Evolutionary conservation across 139 green algal genomes (phyloP).

Genomic region (Tetradesmus lagerheimii): DNA sequence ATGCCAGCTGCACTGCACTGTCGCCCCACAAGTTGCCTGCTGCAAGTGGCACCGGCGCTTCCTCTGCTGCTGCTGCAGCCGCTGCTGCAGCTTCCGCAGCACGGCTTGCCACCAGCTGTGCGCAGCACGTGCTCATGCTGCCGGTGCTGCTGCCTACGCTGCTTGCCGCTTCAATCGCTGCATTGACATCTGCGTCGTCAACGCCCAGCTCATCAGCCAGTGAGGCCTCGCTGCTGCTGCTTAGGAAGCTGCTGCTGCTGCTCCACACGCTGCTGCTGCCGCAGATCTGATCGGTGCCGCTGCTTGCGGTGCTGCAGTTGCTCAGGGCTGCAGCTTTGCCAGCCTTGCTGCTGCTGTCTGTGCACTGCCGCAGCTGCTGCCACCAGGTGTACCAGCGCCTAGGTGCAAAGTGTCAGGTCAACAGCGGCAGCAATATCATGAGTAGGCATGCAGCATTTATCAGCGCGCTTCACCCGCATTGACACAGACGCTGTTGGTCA

Average conservation of each 20-base stretch:
- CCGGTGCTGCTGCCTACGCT: neutral
- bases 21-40: neutral
- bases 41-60: neutral
- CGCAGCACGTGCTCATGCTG: neutral
- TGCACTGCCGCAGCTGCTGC: constrained; percentile 30
- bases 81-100: neutral
- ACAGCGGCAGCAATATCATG: neutral
- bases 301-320: neutral
- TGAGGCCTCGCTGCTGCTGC: neutral
- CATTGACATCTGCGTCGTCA: neutral
- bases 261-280: neutral
- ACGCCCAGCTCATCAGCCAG: neutral
- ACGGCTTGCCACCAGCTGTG: neutral
- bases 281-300: neutral
- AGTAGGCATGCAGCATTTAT: neutral
- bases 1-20: neutral
- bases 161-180: neutral
- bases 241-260: constrained; percentile 7
- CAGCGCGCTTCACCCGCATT: neutral
- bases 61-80: neutral
- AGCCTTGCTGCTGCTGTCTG: neutral
- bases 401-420: neutral
- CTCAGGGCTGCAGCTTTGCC: neutral
- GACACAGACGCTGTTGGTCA: too few species aligned
- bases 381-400: constrained; percentile 39